Evolutionary conservation across 108 stramenopile genomes (phyloP).

Genomic region (Stephanodiscus minutulus): DNA sequence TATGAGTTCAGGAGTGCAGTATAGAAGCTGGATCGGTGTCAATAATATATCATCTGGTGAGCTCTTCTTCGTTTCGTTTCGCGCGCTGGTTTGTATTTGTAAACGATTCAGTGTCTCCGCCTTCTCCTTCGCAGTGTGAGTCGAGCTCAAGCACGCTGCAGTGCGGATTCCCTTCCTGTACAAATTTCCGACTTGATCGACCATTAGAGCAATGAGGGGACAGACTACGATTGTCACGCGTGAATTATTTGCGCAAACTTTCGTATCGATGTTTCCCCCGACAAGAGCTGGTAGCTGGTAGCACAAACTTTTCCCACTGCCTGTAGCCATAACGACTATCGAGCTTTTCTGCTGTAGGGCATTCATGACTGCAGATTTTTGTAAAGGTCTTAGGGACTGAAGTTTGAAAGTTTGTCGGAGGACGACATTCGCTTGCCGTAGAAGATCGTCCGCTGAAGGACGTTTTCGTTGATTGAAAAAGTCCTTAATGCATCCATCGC

Average conservation of each 20-base stretch:
- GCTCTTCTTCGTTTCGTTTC: constrained; percentile 21
- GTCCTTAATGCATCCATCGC: constrained; percentile 10
- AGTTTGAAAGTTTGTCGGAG: constrained; percentile 59
- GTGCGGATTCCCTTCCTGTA: constrained; percentile 57
- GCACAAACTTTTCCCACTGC: constrained; percentile 93
- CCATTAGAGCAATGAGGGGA: constrained; percentile 94
- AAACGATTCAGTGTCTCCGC: constrained; percentile 54
- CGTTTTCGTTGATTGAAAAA: constrained; percentile 20
- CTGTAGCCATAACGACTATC: constrained; percentile 92
- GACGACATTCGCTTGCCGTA: constrained; percentile 21
- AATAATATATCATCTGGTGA: background rate
- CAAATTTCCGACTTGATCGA: constrained; percentile 91
- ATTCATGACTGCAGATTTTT: constrained; percentile 60
- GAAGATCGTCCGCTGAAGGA: constrained; percentile 26
- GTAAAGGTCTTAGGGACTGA: constrained; percentile 57
- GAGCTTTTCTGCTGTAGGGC: constrained; percentile 56
- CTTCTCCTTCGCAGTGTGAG: constrained; percentile 57
- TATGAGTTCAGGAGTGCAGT: constrained; percentile 95
- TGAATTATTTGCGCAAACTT: constrained; percentile 27
- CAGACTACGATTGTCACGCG: constrained; percentile 94
- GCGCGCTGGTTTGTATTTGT: constrained; percentile 21
- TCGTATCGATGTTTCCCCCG: constrained; percentile 22
- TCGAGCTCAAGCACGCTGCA: constrained; percentile 66
- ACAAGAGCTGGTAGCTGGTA: constrained; percentile 95
- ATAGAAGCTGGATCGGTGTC: constrained; percentile 77